Evolutionary conservation across 176 grass and related monocot species (phyloP), one percentile per base, ranked within the genome.

Genomic region (Dactylis glomerata): DNA sequence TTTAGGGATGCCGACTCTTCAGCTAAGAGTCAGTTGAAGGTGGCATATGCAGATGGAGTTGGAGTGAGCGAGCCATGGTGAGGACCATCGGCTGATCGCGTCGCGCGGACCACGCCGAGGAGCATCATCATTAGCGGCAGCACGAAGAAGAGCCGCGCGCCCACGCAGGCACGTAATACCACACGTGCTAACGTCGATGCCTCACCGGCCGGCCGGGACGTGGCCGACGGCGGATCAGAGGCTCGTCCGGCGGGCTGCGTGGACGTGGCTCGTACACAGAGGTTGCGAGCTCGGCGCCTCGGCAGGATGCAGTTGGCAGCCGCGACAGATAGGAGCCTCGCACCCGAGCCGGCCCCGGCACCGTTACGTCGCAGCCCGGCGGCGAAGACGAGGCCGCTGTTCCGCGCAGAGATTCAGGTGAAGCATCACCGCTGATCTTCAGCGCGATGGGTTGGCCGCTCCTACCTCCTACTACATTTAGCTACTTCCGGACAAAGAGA

Each of bases 151-250:
- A 30, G 1, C 54, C n/a, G n/a, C n/a, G n/a, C n/a, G n/a, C n/a
- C n/a, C n/a, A n/a, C n/a, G n/a, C n/a, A n/a, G n/a, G 20, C 36
- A 40, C 36, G 34, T 20, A n/a, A 9, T 27, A 45, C 42, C 15
- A 69, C 68, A 55, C 63, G 80, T 71, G 80, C 66, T 26, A 79
- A 80, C 16, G 24, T n/a, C 11, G 32, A 72, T 31, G 85, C 7
- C 67, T 65, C 85, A 52, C 68, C 19, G 1, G 63, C 79, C 63
- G 31, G 50, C 28, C 24, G 58, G 58, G 13, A 26, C 58, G 58
- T 62, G 26, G 58, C 58, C 6, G 58, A 15, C 58, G 58, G 58
- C 58, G 5, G 58, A 62, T 26, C 63, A 67, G 31, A 22, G 32
- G 3, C 31, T 37, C 32, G 32, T 3, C 1, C 63, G 32, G 63